These are phyloP conservation scores for Backusella tuberculispora DNA, from an alignment of 192 early-diverging fungal genomes.

Conservation along the genomic window DNA sequence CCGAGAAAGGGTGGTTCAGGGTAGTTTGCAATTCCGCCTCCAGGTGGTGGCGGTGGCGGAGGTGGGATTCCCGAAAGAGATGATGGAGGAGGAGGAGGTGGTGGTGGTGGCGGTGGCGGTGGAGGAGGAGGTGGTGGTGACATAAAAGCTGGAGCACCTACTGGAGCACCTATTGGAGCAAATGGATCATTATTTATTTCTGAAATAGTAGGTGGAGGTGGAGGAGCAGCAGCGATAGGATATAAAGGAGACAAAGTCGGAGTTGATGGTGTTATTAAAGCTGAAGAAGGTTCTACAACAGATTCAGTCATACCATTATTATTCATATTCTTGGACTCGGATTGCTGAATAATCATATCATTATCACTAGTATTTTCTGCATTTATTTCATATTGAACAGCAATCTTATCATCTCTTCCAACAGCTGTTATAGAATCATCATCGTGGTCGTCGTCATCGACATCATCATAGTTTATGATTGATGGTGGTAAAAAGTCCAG, in stretches of 20 bases:
- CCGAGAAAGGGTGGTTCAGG: conserved; percentile 46
- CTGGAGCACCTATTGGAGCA: neutral
- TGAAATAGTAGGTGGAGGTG: conserved; percentile 3
- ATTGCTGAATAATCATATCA: no score
- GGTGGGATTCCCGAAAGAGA: conserved; percentile 32
- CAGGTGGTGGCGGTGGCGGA: conserved; percentile 34
- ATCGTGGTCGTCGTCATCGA: neutral
- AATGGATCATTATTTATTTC: neutral
- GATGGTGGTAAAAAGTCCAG: neutral
- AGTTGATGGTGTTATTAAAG: neutral
- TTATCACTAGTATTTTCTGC: neutral
- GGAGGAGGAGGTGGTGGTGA: conserved; percentile 35
- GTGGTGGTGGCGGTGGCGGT: conserved; percentile 26
- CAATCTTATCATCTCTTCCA: neutral
- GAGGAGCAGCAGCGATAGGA: conserved; percentile 18
- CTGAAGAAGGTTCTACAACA: neutral
- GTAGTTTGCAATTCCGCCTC: neutral
- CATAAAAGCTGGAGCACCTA: conserved; percentile 11
- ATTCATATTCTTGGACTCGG: no score
- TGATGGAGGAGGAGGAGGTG: conserved; percentile 25
- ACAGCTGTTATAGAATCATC: neutral
- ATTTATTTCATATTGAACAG: neutral
- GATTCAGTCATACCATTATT: neutral
- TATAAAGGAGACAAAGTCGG: neutral
- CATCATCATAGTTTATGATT: neutral